Conservation (phyloP, 1,284 basidiomycete species). For the Marasmius tenuissimus region DNA sequence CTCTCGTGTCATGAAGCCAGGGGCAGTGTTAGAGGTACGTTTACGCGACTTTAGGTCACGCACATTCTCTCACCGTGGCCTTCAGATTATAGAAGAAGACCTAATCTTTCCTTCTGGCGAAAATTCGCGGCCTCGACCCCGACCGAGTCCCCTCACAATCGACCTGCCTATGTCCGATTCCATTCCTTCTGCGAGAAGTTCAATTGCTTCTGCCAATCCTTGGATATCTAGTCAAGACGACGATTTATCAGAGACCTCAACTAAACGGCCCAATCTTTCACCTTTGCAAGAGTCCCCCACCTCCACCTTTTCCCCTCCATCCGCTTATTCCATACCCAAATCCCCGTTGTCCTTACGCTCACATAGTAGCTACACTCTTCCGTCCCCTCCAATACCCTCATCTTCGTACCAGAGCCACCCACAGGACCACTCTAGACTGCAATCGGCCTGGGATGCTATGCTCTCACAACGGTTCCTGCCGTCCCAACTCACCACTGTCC, state of each 20-base stretch:
- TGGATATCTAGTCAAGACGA: constrained; percentile 11
- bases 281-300: constrained; percentile 25
- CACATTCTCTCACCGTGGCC: constrained; percentile 7
- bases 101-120: constrained; percentile 63
- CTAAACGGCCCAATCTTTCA: constrained; percentile 21
- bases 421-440: constrained; percentile 63
- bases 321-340: constrained; percentile 13
- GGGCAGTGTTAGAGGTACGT: constrained; percentile 63
- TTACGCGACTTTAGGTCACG: constrained; percentile 4
- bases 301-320: constrained; percentile 13
- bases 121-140: constrained; percentile 24
- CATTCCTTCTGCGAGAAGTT: constrained; percentile 7
- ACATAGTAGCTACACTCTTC: constrained; percentile 12
- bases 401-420: constrained; percentile 32
- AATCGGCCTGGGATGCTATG: constrained; percentile 69
- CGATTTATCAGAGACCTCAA: neutral
- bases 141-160: constrained; percentile 15
- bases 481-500: constrained; percentile 52
- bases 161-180: constrained; percentile 22
- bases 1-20: constrained; percentile 58
- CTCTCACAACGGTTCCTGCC: constrained; percentile 58
- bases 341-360: constrained; percentile 15
- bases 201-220: constrained; percentile 9
- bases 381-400: neutral
- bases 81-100: constrained; percentile 70